Evolutionary conservation across 169 alveolate species (phyloP), one percentile per base, ranked within the genome.

Genomic region (Plasmodium blacklocki): DNA sequence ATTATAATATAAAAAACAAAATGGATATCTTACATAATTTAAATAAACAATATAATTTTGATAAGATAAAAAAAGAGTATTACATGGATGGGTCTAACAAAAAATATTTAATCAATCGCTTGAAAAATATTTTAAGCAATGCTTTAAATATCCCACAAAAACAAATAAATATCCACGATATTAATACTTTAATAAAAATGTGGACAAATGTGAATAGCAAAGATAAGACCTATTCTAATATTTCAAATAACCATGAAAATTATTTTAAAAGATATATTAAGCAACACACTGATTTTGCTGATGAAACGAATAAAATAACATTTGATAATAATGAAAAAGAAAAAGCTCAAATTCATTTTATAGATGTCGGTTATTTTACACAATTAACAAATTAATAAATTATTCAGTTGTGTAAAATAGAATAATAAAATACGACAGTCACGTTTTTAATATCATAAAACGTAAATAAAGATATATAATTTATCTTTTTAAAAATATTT

Each of bases 121-220:
- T 71, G 47, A 62, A 64, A 39, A 18, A 86, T 60, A 86, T 86
- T 71, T 45, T 86, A 72, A 71, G 78, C 12, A 26, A 60, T 39
- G 87, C 87, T 11, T 66, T 86, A 71, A 59, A 63, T 62, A 72
- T 73, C 11, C 92, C 92, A 9, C 3, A 59, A 19, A 18, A 72
- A 15, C 88, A 86, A 71, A 73, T 86, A 23, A 59, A 86, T 21
- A 12, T 86, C 8, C 86, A 86, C 49, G 92, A 86, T 67, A 50
- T 86, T 49, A 72, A 86, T 71, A 43, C 26, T 26, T n/a, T 86
- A 43, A 64, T 86, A 14, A 52, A 63, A 64, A 86, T 60, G 50
- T 86, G 92, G 92, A 71, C 52, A 39, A 19, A 71, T 14, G 21
- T 71, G 7, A 86, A 66, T 54, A 39, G 47, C 47, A 86, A 45